Evolutionary conservation across 1,139 yeast species (phyloP).

Genomic region (Geotrichum candidum): DNA sequence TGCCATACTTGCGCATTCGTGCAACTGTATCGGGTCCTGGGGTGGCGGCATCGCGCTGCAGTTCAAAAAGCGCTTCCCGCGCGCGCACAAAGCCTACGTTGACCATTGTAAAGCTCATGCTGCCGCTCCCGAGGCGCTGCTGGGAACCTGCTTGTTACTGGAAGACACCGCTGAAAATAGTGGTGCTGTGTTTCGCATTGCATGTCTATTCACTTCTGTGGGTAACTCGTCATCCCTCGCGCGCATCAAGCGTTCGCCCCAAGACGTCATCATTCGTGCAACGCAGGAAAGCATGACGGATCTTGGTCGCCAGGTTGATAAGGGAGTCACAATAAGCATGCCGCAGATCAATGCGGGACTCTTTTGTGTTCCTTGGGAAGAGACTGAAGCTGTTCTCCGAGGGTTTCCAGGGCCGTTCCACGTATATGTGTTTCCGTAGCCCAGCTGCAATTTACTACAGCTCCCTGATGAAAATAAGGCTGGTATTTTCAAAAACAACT

Average conservation of each 20-base stretch:
- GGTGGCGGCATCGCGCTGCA: slow-evolving; percentile 73
- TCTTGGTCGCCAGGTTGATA: slow-evolving; percentile 44
- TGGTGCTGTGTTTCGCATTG: slow-evolving; percentile 38
- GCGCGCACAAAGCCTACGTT: slow-evolving; percentile 45
- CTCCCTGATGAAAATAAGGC: slow-evolving; percentile 19
- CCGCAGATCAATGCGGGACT: slow-evolving; percentile 40
- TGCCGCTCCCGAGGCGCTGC: slow-evolving; percentile 31
- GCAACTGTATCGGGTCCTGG: slow-evolving; percentile 77
- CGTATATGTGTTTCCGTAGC: not conserved
- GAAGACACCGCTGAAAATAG: slow-evolving; percentile 34
- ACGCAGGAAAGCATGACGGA: slow-evolving; percentile 48
- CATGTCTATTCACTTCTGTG: slow-evolving; percentile 54
- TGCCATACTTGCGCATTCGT: slow-evolving; percentile 61
- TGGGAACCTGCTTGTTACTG: slow-evolving; percentile 52
- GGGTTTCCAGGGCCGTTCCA: slow-evolving; percentile 1
- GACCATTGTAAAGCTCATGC: slow-evolving; percentile 41
- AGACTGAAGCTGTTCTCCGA: slow-evolving; percentile 46
- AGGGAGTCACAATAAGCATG: slow-evolving; percentile 33
- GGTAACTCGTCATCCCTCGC: slow-evolving; percentile 19
- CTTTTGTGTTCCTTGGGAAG: slow-evolving; percentile 72
- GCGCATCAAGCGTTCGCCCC: not conserved
- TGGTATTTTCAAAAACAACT: not conserved
- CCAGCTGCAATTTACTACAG: slow-evolving; percentile 29
- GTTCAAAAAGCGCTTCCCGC: slow-evolving; percentile 48
- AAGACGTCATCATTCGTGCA: slow-evolving; percentile 41